Evolutionary conservation across 345 rosid genomes (phyloP), one percentile per base, ranked within the genome.

Genomic region (Toxicodendron radicans): DNA sequence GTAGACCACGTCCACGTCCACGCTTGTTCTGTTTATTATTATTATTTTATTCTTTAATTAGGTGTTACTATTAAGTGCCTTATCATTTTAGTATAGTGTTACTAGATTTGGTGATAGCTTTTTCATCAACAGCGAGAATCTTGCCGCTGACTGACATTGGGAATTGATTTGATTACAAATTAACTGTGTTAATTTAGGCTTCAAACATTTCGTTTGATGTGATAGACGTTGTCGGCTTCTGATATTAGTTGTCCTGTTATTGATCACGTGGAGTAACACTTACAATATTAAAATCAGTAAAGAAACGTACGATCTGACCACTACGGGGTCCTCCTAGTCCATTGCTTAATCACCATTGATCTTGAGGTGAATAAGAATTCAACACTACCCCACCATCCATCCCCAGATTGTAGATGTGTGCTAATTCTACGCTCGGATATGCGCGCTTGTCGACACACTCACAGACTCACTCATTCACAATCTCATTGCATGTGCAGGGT

Each of bases 401-500:
- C 64, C 7, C n/a, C 33, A 0, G 9, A 27, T 33, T 23, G 18
- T 32, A 18, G 5, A 16, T 13, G 7, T 21, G 5, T 46, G 17
- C 38, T 7, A 16, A 66, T 66, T 0, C 9, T 49, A 17, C 58
- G 71, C 58, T 24, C 71, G 5, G 13, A 10, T 23, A 17, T n/a
- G 27, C 60, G 23, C 41, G 21, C 58, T 1, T 68, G 72, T 18
- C 5, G 18, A 11, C 48, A 53, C 72, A 27, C 30, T 27, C 30
- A 27, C 30, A 27, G 30, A 27, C 38, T 35, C 38, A 4, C 38
- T 35, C 3, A 6, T 35, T 38, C 43, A 38, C 9, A 5, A 38
- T 38, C 43, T 38, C 6, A 38, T 7, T 43, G 70, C 45, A 33
- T 35, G 30, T 79, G 60, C 88, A 95, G 97, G 97, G 48, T 90